Evolutionary conservation across 140 eudicot genomes (phyloP).

Genomic region (Ambrosia hybrid): DNA sequence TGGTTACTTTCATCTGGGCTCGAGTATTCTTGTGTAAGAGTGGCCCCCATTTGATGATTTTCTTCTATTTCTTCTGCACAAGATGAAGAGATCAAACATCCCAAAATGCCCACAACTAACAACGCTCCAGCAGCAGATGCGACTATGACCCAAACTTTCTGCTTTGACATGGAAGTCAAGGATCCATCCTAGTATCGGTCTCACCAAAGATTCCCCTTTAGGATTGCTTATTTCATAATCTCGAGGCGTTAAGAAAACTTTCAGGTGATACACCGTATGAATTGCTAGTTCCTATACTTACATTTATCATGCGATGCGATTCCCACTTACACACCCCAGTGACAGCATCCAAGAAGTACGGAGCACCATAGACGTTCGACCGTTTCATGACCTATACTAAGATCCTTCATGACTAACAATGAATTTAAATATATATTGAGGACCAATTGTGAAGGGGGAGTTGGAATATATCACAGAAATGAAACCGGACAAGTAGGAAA

Average conservation of each 20-base stretch:
- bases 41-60: conserved; percentile 1
- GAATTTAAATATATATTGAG: conserved; percentile 59
- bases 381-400: conserved; percentile 38
- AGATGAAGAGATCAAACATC: conserved; percentile 36
- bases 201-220: conserved; percentile 44
- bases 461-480: conserved; percentile 64
- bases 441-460: conserved; percentile 8
- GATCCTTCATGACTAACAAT: conserved; percentile 37
- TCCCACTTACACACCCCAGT: conserved; percentile 31
- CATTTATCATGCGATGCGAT: conserved; percentile 25
- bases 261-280: conserved; percentile 40
- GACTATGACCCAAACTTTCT: conserved; percentile 45
- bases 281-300: conserved; percentile 61
- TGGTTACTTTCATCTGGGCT: conserved; percentile 32
- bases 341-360: conserved; percentile 54
- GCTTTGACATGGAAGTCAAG: conserved; percentile 47
- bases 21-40: conserved; percentile 22
- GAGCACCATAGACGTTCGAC: conserved; percentile 47
- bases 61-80: conserved; percentile 42
- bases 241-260: conserved; percentile 74
- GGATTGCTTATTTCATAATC: conserved; percentile 73
- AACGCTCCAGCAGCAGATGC: conserved; percentile 43
- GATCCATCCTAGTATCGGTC: no score
- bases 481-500: conserved; percentile 63
- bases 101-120: conserved; percentile 30